Percentiles rank a stretch among this genome's conserved stretches.
phyloP scores from a whole-genome alignment of 345 rosid species.

The Salix viminalis region DNA sequence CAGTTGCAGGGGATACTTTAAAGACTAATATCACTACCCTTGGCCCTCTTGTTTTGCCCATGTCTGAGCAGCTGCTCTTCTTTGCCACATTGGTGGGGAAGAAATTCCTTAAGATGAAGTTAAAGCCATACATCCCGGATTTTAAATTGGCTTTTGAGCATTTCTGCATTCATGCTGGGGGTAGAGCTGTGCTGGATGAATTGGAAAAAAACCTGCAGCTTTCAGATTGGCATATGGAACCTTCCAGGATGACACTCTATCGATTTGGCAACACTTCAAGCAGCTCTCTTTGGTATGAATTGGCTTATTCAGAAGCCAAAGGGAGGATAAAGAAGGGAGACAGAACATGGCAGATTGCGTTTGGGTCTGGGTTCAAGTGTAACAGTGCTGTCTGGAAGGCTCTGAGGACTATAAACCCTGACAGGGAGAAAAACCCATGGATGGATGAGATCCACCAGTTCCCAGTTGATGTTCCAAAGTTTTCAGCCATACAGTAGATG shows the following conservation, averaged over 20 bases:
- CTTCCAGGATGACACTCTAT: slow-evolving; percentile 21
- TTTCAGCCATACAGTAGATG: slow-evolving; percentile 20
- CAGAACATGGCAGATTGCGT: slow-evolving; percentile 18
- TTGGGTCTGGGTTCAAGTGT: slow-evolving; percentile 22
- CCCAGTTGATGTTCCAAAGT: slow-evolving; percentile 39
- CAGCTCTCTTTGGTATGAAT: slow-evolving; percentile 20
- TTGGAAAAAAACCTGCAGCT: slow-evolving; percentile 15
- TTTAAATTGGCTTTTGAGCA: slow-evolving; percentile 19
- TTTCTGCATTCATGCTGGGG: slow-evolving; percentile 15
- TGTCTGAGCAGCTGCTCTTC: slow-evolving; percentile 15
- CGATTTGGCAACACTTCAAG: slow-evolving; percentile 21
- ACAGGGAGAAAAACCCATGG: slow-evolving; percentile 52
- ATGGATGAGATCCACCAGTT: slow-evolving; percentile 44
- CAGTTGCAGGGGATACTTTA: slow-evolving; percentile 17
- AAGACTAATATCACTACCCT: slow-evolving; percentile 16
- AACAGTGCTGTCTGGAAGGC: slow-evolving; percentile 19
- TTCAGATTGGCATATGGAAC: slow-evolving; percentile 18
- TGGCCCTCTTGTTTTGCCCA: slow-evolving; percentile 19
- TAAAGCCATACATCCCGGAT: slow-evolving; percentile 19
- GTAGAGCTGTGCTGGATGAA: slow-evolving; percentile 19
- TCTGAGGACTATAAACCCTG: slow-evolving; percentile 27
- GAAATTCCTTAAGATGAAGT: slow-evolving; percentile 11
- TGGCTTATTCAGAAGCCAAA: slow-evolving; percentile 17
- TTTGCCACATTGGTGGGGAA: slow-evolving; percentile 8
- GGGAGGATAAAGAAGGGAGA: slow-evolving; percentile 16